phyloP scores from a whole-genome alignment of 2,329 filamentous ascomycete species.

The Talaromyces sp. region DNA sequence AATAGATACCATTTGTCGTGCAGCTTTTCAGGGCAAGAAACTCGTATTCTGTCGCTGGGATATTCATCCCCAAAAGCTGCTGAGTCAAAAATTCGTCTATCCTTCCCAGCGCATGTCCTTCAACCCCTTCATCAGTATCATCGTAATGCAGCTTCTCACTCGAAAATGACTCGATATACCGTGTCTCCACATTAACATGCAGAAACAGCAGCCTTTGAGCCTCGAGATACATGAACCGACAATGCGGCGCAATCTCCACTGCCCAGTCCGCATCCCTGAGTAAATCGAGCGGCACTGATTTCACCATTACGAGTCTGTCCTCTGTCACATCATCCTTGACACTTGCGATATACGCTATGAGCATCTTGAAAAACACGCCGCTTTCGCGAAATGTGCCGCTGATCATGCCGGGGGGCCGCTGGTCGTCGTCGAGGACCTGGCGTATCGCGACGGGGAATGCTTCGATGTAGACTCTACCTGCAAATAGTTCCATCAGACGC shows the following conservation, averaged over 20 bases:
- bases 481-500: background rate
- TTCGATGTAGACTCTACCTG: background rate
- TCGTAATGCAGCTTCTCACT: background rate
- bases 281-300: background rate
- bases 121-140: slow-evolving; percentile 4
- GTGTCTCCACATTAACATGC: slow-evolving; percentile 4
- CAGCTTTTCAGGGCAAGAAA: background rate
- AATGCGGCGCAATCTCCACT: slow-evolving; percentile 6
- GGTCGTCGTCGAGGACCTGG: background rate
- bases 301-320: background rate
- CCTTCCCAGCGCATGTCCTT: slow-evolving; percentile 7
- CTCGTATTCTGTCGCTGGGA: background rate
- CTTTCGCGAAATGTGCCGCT: background rate
- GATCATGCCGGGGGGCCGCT: background rate
- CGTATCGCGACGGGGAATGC: slow-evolving; percentile 4
- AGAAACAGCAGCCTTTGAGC: slow-evolving; percentile 1
- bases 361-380: background rate
- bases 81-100: background rate
- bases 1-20: background rate
- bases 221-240: slow-evolving; percentile 8
- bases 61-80: slow-evolving; percentile 1
- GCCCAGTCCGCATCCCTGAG: background rate
- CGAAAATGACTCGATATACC: background rate
- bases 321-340: background rate
- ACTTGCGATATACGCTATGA: background rate